Evolutionary conservation across 192 early-diverging fungal genomes (phyloP), one percentile per base, ranked within the genome.

Genomic region (Radiomyces spectabilis): DNA sequence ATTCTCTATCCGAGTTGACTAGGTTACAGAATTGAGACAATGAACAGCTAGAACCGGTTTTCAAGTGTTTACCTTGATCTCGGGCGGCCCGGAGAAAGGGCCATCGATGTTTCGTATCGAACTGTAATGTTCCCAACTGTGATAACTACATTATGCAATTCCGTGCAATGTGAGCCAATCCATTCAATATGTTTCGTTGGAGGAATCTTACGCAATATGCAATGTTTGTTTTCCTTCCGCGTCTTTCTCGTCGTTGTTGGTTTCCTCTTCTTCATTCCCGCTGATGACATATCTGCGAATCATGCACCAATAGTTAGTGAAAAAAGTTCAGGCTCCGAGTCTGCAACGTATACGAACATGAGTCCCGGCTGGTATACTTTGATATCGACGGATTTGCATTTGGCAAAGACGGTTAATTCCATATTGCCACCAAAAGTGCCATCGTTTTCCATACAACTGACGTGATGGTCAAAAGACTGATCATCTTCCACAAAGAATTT

Each of bases 101-200:
- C 85, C 86, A 39, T 66, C 62, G 18, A 73, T 68, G 40, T 85
- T 86, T 3, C 85, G 65, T 24, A 89, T 80, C 1, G 86, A 89
- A 35, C 82, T 85, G 39, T 89, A 88, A 55, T 85, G 86, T 51
- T 88, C 84, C 71, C 83, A 88, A 44, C 74, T 82, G 44, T 88
- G 86, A 58, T 88, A 88, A 1, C 76, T 76, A 40, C 10, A 34
- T 9, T 32, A 45, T 45, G 16, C 16, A 27, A n/a, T n/a, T n/a
- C n/a, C n/a, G n/a, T n/a, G 25, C 40, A 62, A 34, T 34, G 10
- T 6, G 4, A 26, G 24, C 26, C 19, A 2, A 16, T 1, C 2
- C 37, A 8, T 55, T 52, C 16, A 8, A 2, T 7, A 40, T 40
- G 3, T 48, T 15, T 22, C 39, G 29, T 51, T 38, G 26, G 12